Base-by-base conservation (phyloP, 2,329 filamentous ascomycete species). In the Ceratocystis cacaofunesta region DNA sequence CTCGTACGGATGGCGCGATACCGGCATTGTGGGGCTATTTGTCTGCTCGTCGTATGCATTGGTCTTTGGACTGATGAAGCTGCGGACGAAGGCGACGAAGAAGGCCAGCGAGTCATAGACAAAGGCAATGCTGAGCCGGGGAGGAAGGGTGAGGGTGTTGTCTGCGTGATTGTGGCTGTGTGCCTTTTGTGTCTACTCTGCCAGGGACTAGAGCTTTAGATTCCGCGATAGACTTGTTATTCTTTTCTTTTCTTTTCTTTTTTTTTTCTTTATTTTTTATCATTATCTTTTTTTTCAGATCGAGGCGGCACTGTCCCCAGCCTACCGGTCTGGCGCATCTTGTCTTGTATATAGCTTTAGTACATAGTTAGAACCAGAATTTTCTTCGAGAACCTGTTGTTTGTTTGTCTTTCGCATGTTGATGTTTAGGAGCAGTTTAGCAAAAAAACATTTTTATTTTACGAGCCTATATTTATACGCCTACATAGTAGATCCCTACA, bases 1-100 rank as follows among this genome's bases (percentile, higher is more conserved):
- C 69, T 82, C 78, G 68, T 84, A 84, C 69, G 85, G 84, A 0
- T 89, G 86, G 86, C 78, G 86, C 61, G 78, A 89, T 72, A 82
- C 82, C 0, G 86, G 71, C 0, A 83, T 87, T 61, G 78, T 81
- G 2, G 80, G 79, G 1, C 74, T 83, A 4, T 85, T 86, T 69
- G 79, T 76, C 0, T 67, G 82, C 48, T 80, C 77, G 65, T 80
- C 78, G 1, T 87, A 86, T 64, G 71, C 71, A 0, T 57, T 79
- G 62, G 78, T 80, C 5, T 78, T 76, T 65, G 66, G 70, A 1
- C 70, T 80, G 64, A 80, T 80, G 78, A 79, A 79, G 73, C 72
- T 80, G 52, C 72, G 78, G 25, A 79, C 77, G 22, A 79, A 79
- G 74, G 74, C 74, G 6, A 77, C 77, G 1, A 80, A 79, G 73